Evolutionary conservation across 768 basidiomycete species (phyloP).

Genomic region (Pilatotrama ljubarskyi): DNA sequence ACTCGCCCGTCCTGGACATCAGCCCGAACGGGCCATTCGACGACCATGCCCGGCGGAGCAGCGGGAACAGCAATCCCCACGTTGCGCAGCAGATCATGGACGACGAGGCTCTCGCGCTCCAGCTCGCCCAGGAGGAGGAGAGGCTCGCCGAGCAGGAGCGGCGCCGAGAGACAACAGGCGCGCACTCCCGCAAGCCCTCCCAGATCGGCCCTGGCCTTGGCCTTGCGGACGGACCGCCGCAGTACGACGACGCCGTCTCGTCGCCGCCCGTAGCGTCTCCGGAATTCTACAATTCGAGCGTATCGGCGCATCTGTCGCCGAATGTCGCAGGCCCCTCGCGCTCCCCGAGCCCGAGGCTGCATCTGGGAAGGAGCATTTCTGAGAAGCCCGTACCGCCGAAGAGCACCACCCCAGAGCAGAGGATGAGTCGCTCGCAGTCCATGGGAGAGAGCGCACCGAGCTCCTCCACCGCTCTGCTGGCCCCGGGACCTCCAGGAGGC

Average conservation of each 20-base stretch:
- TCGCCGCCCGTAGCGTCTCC: not conserved
- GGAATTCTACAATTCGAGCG: not conserved
- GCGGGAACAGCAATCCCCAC: not conserved
- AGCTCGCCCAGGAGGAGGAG: constrained; percentile 41
- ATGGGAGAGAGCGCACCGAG: not conserved
- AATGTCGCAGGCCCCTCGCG: not conserved
- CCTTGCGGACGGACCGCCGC: constrained; percentile 3
- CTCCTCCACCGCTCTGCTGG: not conserved
- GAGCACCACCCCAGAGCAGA: not conserved
- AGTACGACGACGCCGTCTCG: constrained; percentile 16
- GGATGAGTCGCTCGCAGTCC: constrained; percentile 15
- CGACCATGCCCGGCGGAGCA: not conserved
- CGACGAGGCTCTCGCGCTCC: constrained; percentile 48
- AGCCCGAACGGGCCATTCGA: not conserved
- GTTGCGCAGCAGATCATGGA: constrained; percentile 29
- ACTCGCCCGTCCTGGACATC: constrained; percentile 7
- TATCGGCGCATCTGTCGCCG: not conserved
- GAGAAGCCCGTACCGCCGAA: constrained; percentile 15
- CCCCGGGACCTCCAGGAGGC: not conserved
- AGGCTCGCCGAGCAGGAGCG: constrained; percentile 37
- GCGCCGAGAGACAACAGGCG: constrained; percentile 2
- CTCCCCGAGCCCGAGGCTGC: not conserved
- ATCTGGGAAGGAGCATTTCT: constrained; percentile 12
- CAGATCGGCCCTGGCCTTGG: not conserved
- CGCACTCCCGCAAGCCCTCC: not conserved